Conservation (phyloP, 2,329 filamentous ascomycete species). For the Talaromyces marneffei region DNA sequence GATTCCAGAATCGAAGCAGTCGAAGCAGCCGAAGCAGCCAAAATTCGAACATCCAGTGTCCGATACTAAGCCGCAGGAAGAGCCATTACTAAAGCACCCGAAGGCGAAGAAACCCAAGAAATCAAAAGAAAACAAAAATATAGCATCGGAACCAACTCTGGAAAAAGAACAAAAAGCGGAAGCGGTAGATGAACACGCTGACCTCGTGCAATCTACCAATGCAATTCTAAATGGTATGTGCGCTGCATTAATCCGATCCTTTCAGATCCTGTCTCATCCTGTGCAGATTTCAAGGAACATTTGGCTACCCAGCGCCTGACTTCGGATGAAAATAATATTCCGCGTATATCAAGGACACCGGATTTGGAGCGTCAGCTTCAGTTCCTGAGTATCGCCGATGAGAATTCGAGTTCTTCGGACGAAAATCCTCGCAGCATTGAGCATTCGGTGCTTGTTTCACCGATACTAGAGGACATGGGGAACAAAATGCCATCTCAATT, state of each 20-base stretch:
- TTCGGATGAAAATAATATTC: not conserved
- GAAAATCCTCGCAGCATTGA: conserved; percentile 9
- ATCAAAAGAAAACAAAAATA: conserved; percentile 1
- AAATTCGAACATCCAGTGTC: not conserved
- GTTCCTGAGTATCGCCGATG: conserved; percentile 10
- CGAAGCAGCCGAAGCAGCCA: not conserved
- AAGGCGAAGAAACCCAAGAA: conserved; percentile 4
- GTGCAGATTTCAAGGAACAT: conserved; percentile 14
- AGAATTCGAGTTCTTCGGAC: not conserved
- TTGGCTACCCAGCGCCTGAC: conserved; percentile 7
- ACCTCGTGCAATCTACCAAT: conserved; percentile 12
- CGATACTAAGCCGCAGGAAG: not conserved
- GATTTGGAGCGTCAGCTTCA: conserved; percentile 12
- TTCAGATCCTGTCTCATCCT: not conserved
- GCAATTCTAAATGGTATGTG: conserved; percentile 13
- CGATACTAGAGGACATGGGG: conserved; percentile 12
- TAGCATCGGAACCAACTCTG: not conserved
- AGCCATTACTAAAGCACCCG: not conserved
- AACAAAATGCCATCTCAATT: conserved; percentile 13
- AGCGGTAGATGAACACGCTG: conserved; percentile 1
- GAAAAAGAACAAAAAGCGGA: not conserved
- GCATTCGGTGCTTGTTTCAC: conserved; percentile 12
- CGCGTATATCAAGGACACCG: not conserved
- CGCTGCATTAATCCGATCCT: not conserved
- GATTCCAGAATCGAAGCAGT: not conserved